These are phyloP conservation scores for Mortierella sp. DNA, from an alignment of 371 early-diverging fungal genomes.

Conservation along the genomic window DNA sequence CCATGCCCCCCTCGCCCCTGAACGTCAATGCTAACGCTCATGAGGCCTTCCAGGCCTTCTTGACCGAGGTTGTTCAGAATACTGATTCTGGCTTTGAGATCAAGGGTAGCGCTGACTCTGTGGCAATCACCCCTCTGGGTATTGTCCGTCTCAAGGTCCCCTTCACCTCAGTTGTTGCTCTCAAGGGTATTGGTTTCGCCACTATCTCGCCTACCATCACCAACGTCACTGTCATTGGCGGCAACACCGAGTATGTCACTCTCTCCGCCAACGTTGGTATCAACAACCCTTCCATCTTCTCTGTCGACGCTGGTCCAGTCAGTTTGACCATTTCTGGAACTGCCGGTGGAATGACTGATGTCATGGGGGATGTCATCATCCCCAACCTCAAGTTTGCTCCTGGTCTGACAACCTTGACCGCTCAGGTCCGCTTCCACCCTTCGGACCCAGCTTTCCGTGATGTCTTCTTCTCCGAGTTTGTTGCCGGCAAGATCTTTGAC, in stretches of 20 bases:
- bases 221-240: slow-evolving; percentile 65
- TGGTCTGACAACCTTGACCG: slow-evolving; percentile 59
- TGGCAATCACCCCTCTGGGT: slow-evolving; percentile 65
- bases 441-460: slow-evolving; percentile 60
- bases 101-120: slow-evolving; percentile 62
- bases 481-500: slow-evolving; percentile 63
- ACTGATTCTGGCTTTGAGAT: slow-evolving; percentile 62
- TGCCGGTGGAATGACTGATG: slow-evolving; percentile 56
- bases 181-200: slow-evolving; percentile 68
- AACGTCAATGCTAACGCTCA: slow-evolving; percentile 60
- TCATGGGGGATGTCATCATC: slow-evolving; percentile 58
- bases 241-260: slow-evolving; percentile 56
- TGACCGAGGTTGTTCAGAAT: slow-evolving; percentile 59
- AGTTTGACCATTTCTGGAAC: slow-evolving; percentile 61
- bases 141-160: slow-evolving; percentile 64
- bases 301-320: slow-evolving; percentile 66
- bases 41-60: slow-evolving; percentile 62
- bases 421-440: slow-evolving; percentile 63
- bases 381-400: slow-evolving; percentile 61
- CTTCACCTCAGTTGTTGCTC: slow-evolving; percentile 62
- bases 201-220: slow-evolving; percentile 61
- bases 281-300: slow-evolving; percentile 68
- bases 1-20: slow-evolving; percentile 57
- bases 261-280: slow-evolving; percentile 64
- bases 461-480: slow-evolving; percentile 62